Percentiles rank a stretch among this genome's conserved stretches.
Evolutionary conservation across 352 stramenopile genomes (phyloP).

Genomic region (Phytophthora sojae): DNA sequence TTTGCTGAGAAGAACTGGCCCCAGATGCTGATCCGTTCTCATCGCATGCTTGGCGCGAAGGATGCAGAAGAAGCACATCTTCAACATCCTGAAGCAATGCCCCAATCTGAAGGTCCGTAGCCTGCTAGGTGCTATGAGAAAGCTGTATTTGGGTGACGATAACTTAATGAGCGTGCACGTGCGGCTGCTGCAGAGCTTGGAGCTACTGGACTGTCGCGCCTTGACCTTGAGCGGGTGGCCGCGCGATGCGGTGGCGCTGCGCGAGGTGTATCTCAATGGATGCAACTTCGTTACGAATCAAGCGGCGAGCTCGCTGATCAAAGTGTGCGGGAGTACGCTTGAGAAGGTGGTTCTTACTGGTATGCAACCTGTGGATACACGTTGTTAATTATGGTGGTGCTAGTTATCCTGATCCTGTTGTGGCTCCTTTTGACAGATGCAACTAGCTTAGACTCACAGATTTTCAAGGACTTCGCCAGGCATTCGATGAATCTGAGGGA

Average conservation of each 20-base stretch:
- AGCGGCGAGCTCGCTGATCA: slow-evolving; percentile 46
- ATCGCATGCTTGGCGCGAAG: slow-evolving; percentile 29
- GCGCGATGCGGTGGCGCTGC: slow-evolving; percentile 33
- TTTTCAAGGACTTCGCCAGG: slow-evolving; percentile 47
- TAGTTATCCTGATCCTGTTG: not conserved
- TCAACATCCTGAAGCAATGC: slow-evolving; percentile 50
- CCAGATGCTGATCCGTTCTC: slow-evolving; percentile 19
- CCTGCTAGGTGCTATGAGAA: slow-evolving; percentile 1
- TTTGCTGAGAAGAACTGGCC: slow-evolving; percentile 1
- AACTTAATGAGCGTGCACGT: not conserved
- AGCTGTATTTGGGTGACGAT: not conserved
- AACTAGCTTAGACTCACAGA: slow-evolving; percentile 49
- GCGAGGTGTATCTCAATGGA: slow-evolving; percentile 54
- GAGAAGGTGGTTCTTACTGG: slow-evolving; percentile 56
- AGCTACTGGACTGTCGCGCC: slow-evolving; percentile 65
- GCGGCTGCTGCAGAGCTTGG: slow-evolving; percentile 46
- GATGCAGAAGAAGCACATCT: slow-evolving; percentile 63
- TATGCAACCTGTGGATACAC: slow-evolving; percentile 21
- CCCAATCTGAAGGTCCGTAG: slow-evolving; percentile 41
- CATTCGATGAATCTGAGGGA: slow-evolving; percentile 47
- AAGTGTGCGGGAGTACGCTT: slow-evolving; percentile 43
- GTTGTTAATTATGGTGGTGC: not conserved
- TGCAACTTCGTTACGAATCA: slow-evolving; percentile 62
- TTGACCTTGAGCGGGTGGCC: slow-evolving; percentile 59
- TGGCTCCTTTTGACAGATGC: slow-evolving; percentile 41